Base-by-base conservation (phyloP, 1,284 basidiomycete genomes). In the Ustilago esculenta region DNA sequence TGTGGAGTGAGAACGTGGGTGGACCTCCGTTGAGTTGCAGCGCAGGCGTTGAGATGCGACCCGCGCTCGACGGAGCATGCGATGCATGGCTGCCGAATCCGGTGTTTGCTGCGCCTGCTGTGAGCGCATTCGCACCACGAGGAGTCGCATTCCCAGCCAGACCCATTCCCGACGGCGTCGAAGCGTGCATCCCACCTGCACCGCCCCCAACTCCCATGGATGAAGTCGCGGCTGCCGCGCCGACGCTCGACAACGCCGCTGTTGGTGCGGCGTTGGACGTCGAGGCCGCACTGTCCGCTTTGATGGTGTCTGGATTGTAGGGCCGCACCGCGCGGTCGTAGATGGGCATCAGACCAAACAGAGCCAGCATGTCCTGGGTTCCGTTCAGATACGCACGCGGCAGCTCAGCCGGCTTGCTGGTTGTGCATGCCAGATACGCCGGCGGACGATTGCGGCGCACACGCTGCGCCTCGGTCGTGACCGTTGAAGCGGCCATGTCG, bases 241-340 rank as follows among this genome's bases (percentile, higher is more conserved):
- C 9, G 15, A 36, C 44, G 15, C 34, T 37, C 3, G 34, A 40
- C 2, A 37, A 25, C 7, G 52, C 20, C 12, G 48, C 37, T 20
- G 24, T 35, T 11, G 32, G 7, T 20, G 15, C n/a, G 14, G 37
- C 33, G 5, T 30, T 44, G 14, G 47, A 36, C 5, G 30, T 21
- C 14, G 52, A 40, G 0, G 47, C 39, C 15, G 53, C 54, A 17
- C 33, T 35, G 11, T 56, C 59, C 6, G 51, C 59, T n/a, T 59
- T 57, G 43, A 59, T 34, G 15, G 40, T 45, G 2, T 63, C 66
- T 18, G 68, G 58, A 40, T 67, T 61, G 47, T 75, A 77, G 0
- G 75, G 73, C 2, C 72, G 63, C 11, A 77, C 75, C 17, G 72
- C 64, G 9, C 68, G 47, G 21, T 75, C 73, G 58, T 77, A 77